Percentiles rank a stretch among this genome's conserved stretches.
phyloP scores from a whole-genome alignment of 805 yeast species.

The Yarrowia hollandica region DNA sequence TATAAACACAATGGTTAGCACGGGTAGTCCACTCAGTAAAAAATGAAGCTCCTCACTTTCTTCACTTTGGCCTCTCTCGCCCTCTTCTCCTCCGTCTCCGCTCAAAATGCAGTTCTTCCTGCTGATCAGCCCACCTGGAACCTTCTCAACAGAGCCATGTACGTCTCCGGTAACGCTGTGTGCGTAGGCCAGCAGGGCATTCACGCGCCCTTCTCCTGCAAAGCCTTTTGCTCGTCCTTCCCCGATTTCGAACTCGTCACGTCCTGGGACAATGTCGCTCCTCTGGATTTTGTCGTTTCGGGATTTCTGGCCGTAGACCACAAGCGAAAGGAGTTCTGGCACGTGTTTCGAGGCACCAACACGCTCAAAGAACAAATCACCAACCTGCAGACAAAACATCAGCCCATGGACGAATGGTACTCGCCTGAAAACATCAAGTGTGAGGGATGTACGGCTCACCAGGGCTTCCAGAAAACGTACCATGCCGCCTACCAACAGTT shows the following conservation, averaged over 20 bases:
- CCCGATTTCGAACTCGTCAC: background rate
- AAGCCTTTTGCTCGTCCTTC: background rate
- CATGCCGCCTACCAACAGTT: background rate
- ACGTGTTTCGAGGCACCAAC: constrained; percentile 1
- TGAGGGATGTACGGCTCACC: background rate
- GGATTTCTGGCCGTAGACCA: constrained; percentile 6
- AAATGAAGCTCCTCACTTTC: background rate
- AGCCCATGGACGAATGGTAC: background rate
- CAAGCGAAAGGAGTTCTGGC: constrained; percentile 9
- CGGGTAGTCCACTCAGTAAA: no score
- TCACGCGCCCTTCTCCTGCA: background rate
- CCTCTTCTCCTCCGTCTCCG: no score
- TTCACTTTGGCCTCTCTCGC: background rate
- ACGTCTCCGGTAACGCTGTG: background rate
- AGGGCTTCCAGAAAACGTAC: background rate
- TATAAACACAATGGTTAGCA: no score
- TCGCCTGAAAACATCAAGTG: background rate
- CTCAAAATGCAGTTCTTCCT: background rate
- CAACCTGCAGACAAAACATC: background rate
- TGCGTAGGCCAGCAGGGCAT: background rate
- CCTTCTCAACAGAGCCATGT: background rate
- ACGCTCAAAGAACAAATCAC: background rate
- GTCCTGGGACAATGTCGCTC: background rate
- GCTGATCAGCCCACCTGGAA: constrained; percentile 2
- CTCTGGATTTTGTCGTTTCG: background rate